A percentile compares a stretch with the other conserved stretches of the same genome.
Conservation (phyloP, 108 stramenopile genomes). For the Bacterosira constricta region DNA sequence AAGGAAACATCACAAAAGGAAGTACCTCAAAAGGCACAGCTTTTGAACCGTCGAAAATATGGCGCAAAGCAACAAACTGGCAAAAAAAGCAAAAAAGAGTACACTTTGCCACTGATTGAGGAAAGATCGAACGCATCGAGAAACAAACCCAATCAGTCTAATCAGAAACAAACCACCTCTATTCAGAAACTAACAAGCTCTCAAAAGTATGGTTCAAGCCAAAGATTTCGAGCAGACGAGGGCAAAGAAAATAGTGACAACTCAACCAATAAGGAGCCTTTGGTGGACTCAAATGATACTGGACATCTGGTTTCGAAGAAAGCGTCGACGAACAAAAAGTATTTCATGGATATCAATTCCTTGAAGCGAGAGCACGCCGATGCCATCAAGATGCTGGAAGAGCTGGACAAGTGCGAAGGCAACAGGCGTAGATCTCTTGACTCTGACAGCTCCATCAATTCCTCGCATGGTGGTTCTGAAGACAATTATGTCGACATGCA, state of each 20-base stretch:
- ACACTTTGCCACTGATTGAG: no score
- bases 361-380: conserved; percentile 46
- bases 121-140: no score
- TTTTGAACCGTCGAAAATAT: neutral
- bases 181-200: neutral
- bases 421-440: conserved; percentile 8
- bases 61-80: no score
- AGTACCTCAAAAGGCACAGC: no score
- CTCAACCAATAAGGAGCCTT: conserved; percentile 1
- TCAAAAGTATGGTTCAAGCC: neutral
- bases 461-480: conserved; percentile 1
- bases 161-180: no score
- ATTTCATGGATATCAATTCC: conserved; percentile 34
- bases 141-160: no score
- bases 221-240: conserved; percentile 7
- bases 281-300: neutral
- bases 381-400: conserved; percentile 42
- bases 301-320: neutral
- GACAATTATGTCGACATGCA: neutral
- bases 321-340: neutral
- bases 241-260: conserved; percentile 37
- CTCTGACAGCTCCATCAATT: neutral
- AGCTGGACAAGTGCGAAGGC: conserved; percentile 29
- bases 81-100: no score
- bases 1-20: neutral